A percentile compares a stretch with the other conserved stretches of the same genome.
Conservation (phyloP, 2,329 filamentous ascomycete genomes). For the Aspergillus sp. region DNA sequence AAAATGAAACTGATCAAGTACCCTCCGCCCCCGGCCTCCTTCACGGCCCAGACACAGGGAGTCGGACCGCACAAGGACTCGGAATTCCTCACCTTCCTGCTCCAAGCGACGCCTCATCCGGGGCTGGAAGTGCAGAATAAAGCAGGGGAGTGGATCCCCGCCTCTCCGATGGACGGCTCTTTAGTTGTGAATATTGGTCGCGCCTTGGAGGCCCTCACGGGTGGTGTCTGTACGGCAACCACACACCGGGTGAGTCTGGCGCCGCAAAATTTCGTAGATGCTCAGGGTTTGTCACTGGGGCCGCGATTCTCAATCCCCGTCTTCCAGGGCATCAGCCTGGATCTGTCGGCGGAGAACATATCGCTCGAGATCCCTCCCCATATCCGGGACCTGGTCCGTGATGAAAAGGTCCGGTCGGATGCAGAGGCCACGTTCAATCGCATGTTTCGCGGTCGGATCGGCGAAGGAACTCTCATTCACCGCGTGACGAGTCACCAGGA, state of each 20-base stretch:
- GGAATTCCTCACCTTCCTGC: constrained; percentile 49
- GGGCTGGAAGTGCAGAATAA: constrained; percentile 51
- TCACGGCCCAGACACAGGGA: constrained; percentile 33
- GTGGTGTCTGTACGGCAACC: constrained; percentile 35
- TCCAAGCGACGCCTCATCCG: constrained; percentile 42
- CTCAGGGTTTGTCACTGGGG: constrained; percentile 21
- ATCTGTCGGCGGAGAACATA: constrained; percentile 29
- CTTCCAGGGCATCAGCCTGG: constrained; percentile 35
- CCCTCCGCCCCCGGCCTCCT: constrained; percentile 28
- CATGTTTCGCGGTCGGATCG: constrained; percentile 29
- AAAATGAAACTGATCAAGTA: constrained; percentile 45
- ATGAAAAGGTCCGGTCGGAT: constrained; percentile 33
- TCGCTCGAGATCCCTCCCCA: constrained; percentile 28
- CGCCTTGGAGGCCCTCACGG: constrained; percentile 33
- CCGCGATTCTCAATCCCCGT: constrained; percentile 36
- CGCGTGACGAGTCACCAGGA: constrained; percentile 38
- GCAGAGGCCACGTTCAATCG: constrained; percentile 36
- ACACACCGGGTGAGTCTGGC: constrained; percentile 34
- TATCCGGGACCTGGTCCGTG: constrained; percentile 27
- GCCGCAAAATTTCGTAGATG: constrained; percentile 25
- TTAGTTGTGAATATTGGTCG: constrained; percentile 51
- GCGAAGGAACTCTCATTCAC: constrained; percentile 33
- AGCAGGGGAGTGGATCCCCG: constrained; percentile 45
- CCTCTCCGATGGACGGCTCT: constrained; percentile 42
- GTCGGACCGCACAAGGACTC: constrained; percentile 50